Evolutionary conservation across 352 stramenopile genomes (phyloP), one percentile per base, ranked within the genome.

Genomic region (Phytophthora fragariaefolia): DNA sequence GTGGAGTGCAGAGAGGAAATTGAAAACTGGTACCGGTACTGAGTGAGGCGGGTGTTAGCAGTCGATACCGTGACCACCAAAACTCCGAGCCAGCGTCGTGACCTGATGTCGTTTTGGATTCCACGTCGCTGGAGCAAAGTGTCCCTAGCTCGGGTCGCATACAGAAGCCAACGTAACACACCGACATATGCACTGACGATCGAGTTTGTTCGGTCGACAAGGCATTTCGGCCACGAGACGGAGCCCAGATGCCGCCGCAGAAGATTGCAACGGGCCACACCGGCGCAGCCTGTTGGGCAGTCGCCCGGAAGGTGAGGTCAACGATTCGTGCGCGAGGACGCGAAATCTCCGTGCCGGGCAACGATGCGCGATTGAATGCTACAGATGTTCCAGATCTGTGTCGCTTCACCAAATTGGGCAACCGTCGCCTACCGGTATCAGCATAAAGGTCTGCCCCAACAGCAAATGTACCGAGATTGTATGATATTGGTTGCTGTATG

Each of bases 251-350:
- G 65, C 58, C 68, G 58, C 48, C 32, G 53, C 38, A 27, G 58
- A 65, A 73, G 52, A 60, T 63, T 55, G 53, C 36, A 69, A 47
- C n/a, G 36, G 32, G 48, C 50, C 56, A 67, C 43, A 26, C 45
- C 42, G 13, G 43, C 48, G 47, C 54, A 36, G 46, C 22, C 30
- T 40, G 58, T 73, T 62, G 55, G 49, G 30, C 43, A 55, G 24
- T 20, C 15, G 24, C 20, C 60, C 40, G 40, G 40, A 47, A 47
- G 40, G 40, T 24, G 36, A 45, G 36, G 36, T 45, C 36, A 58
- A 42, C 22, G 13, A 60, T 20, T 22, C 45, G 23, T 23, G 17
- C 20, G 61, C 30, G 53, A 58, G 20, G 47, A 34, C n/a, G 17
- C 40, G 40, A 47, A 47, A 42, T 42, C 13, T 42, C 34, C 34